Evolutionary conservation across 2,329 filamentous ascomycete genomes (phyloP), one percentile per base, ranked within the genome.

Genomic region (Phoma herbarum): DNA sequence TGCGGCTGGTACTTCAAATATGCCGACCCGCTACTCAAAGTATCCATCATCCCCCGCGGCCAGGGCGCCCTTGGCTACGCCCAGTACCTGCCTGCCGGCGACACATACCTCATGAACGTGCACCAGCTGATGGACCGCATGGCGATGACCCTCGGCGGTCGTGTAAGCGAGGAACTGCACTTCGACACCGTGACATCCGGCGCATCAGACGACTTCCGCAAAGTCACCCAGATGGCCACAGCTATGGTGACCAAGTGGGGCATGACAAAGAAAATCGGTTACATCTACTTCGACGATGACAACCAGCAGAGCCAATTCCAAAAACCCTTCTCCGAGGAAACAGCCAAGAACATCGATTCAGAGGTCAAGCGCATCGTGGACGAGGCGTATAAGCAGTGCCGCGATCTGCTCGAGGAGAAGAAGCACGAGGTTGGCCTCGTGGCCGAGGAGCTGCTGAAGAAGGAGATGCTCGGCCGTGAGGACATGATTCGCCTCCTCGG

Each of bases 211-310:
- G 95, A 99, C 77, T 99, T 99, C 86, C 94, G 95, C 80, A 99
- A 99, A 81, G 95, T 98, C 39, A 97, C 95, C 2, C 87, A 89
- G 56, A 94, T 97, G 90, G 96, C 95, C 3, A 96, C 91, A 18
- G 90, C 91, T 62, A 99, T 99, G 95, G 95, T 99, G 28, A 99
- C 94, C n/a, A 92, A 97, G 77, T 99, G 93, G 89, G 95, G 95
- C 67, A 99, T 99, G 95, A 96, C 91, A 39, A 87, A 91, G 67
- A 96, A 96, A 81, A 89, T 99, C 45, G 94, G 94, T 28, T 93
- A 93, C 64, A 84, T 99, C 63, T 91, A 96, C 83, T 99, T 94
- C 78, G 90, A 95, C 70, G 86, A 90, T 66, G 90, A 91, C 75
- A 85, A 92, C 72, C 86, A 90, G 63, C 90, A 91, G 75, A 44